phyloP scores from a whole-genome alignment of 2,329 filamentous ascomycete species.

The Penicillium sp. region DNA sequence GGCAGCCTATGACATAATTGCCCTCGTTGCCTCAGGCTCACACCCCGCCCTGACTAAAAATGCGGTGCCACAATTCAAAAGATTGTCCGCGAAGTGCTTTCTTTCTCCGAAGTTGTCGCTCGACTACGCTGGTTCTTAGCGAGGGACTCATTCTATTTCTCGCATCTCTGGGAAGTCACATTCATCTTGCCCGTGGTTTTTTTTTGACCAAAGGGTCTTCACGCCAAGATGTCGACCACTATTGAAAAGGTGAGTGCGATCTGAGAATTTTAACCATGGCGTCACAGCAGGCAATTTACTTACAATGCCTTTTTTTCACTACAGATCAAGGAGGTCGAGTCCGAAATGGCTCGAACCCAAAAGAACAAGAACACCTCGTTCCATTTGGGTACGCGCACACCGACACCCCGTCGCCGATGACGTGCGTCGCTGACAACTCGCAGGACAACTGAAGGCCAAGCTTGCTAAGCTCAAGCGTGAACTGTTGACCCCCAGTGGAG shows the following conservation, averaged over 20 bases:
- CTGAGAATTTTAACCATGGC: slow-evolving; percentile 9
- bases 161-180: neutral
- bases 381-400: slow-evolving; percentile 67
- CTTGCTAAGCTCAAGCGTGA: slow-evolving; percentile 97
- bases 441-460: slow-evolving; percentile 91
- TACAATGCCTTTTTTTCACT: slow-evolving; percentile 34
- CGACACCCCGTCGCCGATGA: slow-evolving; percentile 6
- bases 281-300: slow-evolving; percentile 7
- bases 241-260: slow-evolving; percentile 86
- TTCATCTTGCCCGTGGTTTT: slow-evolving; percentile 6
- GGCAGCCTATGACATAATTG: slow-evolving; percentile 24
- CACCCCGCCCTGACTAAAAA: slow-evolving; percentile 35
- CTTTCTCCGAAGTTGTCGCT: slow-evolving; percentile 12
- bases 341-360: slow-evolving; percentile 96
- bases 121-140: slow-evolving; percentile 8
- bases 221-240: slow-evolving; percentile 83
- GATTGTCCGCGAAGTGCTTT: slow-evolving; percentile 27
- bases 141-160: slow-evolving; percentile 7
- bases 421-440: slow-evolving; percentile 20
- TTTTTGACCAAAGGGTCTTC: slow-evolving; percentile 15
- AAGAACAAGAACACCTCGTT: slow-evolving; percentile 96
- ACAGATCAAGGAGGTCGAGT: slow-evolving; percentile 95
- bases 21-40: slow-evolving; percentile 24
- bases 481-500: slow-evolving; percentile 77
- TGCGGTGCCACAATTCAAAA: slow-evolving; percentile 34